These are phyloP conservation scores for Xylaria curta DNA, from an alignment of 495 filamentous ascomycete species.

Conservation along the genomic window DNA sequence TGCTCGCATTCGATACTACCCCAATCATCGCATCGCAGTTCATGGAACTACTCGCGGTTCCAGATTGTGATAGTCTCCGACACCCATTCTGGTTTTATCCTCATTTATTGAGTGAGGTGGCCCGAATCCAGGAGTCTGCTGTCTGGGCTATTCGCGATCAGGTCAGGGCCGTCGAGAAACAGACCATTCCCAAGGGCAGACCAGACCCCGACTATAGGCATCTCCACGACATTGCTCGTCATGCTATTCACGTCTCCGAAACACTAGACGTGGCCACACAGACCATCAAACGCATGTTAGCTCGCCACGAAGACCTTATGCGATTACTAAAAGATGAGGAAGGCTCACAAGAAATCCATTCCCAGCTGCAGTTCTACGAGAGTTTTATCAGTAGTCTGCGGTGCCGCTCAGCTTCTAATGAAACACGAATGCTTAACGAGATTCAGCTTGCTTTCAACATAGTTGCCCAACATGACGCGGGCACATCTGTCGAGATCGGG, in stretches of 20 bases:
- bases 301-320: slow-evolving; percentile 35
- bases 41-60: background rate
- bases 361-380: slow-evolving; percentile 42
- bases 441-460: slow-evolving; percentile 52
- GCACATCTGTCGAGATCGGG: slow-evolving; percentile 44
- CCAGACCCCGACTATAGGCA: slow-evolving; percentile 46
- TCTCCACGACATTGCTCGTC: slow-evolving; percentile 57
- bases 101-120: slow-evolving; percentile 32
- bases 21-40: slow-evolving; percentile 25
- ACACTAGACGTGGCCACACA: slow-evolving; percentile 49
- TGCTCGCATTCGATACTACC: slow-evolving; percentile 46
- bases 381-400: slow-evolving; percentile 48
- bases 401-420: slow-evolving; percentile 48
- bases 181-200: slow-evolving; percentile 20
- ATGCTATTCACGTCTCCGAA: slow-evolving; percentile 54
- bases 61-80: background rate
- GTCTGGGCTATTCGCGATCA: slow-evolving; percentile 46
- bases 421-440: slow-evolving; percentile 49
- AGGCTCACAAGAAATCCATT: slow-evolving; percentile 30
- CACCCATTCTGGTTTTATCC: slow-evolving; percentile 40
- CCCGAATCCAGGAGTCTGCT: slow-evolving; percentile 38
- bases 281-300: slow-evolving; percentile 44
- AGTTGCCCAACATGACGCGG: slow-evolving; percentile 47
- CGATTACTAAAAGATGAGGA: background rate
- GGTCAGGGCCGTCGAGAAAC: slow-evolving; percentile 36